phyloP scores from a whole-genome alignment of 2,329 filamentous ascomycete genomes.

The Boeremia lycopersici region DNA sequence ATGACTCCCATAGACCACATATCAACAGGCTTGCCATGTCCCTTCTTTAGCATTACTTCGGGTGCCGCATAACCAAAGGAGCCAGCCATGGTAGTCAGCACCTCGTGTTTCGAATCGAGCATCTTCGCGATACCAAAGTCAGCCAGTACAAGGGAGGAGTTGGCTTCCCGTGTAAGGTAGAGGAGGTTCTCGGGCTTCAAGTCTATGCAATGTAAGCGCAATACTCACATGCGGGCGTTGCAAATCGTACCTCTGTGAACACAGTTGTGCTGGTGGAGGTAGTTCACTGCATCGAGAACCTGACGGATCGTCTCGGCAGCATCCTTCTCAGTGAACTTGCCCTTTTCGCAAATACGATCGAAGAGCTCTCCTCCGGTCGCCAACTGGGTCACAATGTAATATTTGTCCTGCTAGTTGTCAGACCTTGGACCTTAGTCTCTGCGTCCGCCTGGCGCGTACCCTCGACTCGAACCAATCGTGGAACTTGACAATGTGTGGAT shows the following conservation, averaged over 20 bases:
- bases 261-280: slow-evolving; percentile 91
- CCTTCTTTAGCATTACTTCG: slow-evolving; percentile 97
- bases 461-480: slow-evolving; percentile 99
- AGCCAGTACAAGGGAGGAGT: slow-evolving; percentile 89
- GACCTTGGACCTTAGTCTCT: slow-evolving; percentile 8
- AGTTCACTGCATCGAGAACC: slow-evolving; percentile 89
- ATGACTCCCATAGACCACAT: slow-evolving; percentile 99
- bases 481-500: slow-evolving; percentile 96
- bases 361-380: slow-evolving; percentile 96
- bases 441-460: slow-evolving; percentile 57
- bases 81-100: slow-evolving; percentile 96
- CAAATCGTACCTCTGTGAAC: slow-evolving; percentile 80
- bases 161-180: slow-evolving; percentile 77
- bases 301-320: slow-evolving; percentile 94
- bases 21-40: slow-evolving; percentile 96
- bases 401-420: slow-evolving; percentile 77
- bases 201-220: slow-evolving; percentile 62
- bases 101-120: slow-evolving; percentile 86
- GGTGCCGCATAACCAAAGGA: slow-evolving; percentile 98
- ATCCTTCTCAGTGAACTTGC: slow-evolving; percentile 98
- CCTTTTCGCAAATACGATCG: slow-evolving; percentile 96
- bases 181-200: slow-evolving; percentile 97
- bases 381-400: slow-evolving; percentile 97
- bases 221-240: background rate
- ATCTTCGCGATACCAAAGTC: slow-evolving; percentile 99